A percentile compares a stretch with the other conserved stretches of the same genome.
Evolutionary conservation across 768 basidiomycete genomes (phyloP).

Genomic region (Phylloporus scabripes): DNA sequence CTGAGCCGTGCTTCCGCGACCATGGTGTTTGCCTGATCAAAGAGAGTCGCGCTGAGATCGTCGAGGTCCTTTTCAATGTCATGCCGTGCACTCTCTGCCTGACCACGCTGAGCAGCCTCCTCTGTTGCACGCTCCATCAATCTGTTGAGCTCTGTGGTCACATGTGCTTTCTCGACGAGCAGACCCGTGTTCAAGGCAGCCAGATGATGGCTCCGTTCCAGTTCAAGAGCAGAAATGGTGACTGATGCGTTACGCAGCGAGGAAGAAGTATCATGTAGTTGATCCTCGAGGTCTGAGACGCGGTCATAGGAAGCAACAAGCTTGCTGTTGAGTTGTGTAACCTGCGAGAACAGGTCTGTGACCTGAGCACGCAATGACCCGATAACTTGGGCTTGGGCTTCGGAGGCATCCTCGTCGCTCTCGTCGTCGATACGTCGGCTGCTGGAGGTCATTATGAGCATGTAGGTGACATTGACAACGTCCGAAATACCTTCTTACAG

Average conservation of each 20-base stretch:
- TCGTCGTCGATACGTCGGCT: conserved; percentile 11
- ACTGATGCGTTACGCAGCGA: conserved; percentile 55
- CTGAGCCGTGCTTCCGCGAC: conserved; percentile 85
- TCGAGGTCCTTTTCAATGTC: conserved; percentile 94
- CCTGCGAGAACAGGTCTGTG: conserved; percentile 83
- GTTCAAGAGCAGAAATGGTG: conserved; percentile 73
- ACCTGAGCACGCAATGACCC: conserved; percentile 74
- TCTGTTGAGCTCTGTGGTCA: conserved; percentile 85
- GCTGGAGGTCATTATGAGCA: conserved; percentile 3
- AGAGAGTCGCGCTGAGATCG: conserved; percentile 85
- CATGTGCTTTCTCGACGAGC: conserved; percentile 86
- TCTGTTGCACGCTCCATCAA: conserved; percentile 95
- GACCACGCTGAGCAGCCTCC: conserved; percentile 85
- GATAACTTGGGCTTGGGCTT: conserved; percentile 84
- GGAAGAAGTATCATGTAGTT: conserved; percentile 63
- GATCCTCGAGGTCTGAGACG: conserved; percentile 89
- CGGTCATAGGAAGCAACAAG: conserved; percentile 90
- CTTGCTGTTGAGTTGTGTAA: conserved; percentile 85
- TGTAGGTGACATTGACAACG: background rate
- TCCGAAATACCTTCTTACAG: conserved; percentile 10
- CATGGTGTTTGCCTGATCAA: conserved; percentile 94
- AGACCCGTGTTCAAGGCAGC: conserved; percentile 87
- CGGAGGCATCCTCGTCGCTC: conserved; percentile 33
- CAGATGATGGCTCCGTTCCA: conserved; percentile 81
- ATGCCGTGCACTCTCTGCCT: conserved; percentile 76